Conservation (phyloP, 2,329 filamentous ascomycete genomes). For the Neocatenulostroma microsporum region DNA sequence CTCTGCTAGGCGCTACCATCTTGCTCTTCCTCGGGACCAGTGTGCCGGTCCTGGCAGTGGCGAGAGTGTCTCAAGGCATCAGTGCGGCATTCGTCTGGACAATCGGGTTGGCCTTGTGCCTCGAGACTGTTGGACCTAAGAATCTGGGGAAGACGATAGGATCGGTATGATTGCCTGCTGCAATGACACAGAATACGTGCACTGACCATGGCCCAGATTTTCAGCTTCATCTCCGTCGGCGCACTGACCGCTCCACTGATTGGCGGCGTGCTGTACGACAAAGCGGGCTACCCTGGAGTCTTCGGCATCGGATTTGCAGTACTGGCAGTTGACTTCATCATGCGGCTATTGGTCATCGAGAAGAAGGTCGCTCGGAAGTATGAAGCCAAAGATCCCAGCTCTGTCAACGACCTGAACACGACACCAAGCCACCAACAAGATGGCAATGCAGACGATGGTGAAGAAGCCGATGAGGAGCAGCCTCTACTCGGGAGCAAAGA, state of each 20-base stretch:
- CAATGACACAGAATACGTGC: neutral
- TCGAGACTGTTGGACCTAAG: slow-evolving; percentile 51
- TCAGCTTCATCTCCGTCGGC: slow-evolving; percentile 52
- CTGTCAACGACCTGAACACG: slow-evolving; percentile 14
- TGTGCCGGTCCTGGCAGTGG: slow-evolving; percentile 43
- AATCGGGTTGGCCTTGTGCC: slow-evolving; percentile 50
- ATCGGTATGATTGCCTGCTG: slow-evolving; percentile 34
- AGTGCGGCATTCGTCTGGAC: slow-evolving; percentile 54
- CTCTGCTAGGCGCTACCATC: slow-evolving; percentile 48
- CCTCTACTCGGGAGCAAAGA: slow-evolving; percentile 34
- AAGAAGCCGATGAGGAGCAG: slow-evolving; percentile 29
- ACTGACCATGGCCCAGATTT: slow-evolving; percentile 35
- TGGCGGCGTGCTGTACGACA: slow-evolving; percentile 54
- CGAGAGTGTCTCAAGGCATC: slow-evolving; percentile 50
- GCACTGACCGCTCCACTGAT: slow-evolving; percentile 50
- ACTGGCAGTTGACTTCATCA: slow-evolving; percentile 50
- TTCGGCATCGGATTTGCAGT: slow-evolving; percentile 51
- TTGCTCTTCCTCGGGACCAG: slow-evolving; percentile 47
- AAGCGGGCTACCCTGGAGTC: slow-evolving; percentile 51
- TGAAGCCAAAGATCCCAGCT: slow-evolving; percentile 22
- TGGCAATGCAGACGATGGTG: slow-evolving; percentile 12
- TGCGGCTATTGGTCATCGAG: slow-evolving; percentile 56
- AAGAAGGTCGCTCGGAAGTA: slow-evolving; percentile 50
- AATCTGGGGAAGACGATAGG: slow-evolving; percentile 57
- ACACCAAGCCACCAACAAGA: slow-evolving; percentile 12